These are phyloP conservation scores for Phaeosphaeriaceae sp. DNA, from an alignment of 2,329 filamentous ascomycete species.

Conservation along the genomic window DNA sequence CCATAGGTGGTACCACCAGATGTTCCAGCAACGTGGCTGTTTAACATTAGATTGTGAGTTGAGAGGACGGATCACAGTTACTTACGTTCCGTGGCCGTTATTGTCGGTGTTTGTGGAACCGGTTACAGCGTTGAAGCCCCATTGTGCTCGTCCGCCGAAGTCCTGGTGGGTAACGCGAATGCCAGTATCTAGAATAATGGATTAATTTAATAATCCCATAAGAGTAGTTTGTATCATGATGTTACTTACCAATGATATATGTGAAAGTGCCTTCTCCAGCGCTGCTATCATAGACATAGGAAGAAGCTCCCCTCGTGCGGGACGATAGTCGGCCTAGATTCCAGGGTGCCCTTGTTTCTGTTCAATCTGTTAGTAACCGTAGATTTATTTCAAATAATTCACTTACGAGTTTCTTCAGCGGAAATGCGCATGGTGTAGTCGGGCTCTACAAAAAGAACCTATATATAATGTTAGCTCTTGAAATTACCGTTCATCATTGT, in stretches of 20 bases:
- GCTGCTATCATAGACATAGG: slow-evolving; percentile 35
- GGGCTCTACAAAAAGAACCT: slow-evolving; percentile 35
- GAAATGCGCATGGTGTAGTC: slow-evolving; percentile 36
- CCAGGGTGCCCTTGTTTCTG: slow-evolving; percentile 32
- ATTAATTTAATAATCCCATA: background rate
- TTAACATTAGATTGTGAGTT: background rate
- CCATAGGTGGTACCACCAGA: slow-evolving; percentile 39
- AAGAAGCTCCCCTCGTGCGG: slow-evolving; percentile 17
- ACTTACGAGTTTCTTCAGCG: slow-evolving; percentile 28
- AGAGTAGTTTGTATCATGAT: background rate
- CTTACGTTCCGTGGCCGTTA: slow-evolving; percentile 37
- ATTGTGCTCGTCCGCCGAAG: slow-evolving; percentile 38
- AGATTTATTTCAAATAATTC: no score
- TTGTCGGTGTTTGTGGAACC: slow-evolving; percentile 28
- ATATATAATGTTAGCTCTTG: background rate
- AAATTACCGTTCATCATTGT: background rate
- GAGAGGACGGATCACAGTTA: background rate
- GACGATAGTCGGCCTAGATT: slow-evolving; percentile 41
- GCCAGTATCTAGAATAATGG: slow-evolving; percentile 58
- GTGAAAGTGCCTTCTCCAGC: slow-evolving; percentile 35
- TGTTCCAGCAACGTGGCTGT: slow-evolving; percentile 40
- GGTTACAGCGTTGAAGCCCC: slow-evolving; percentile 38
- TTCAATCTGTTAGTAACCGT: slow-evolving; percentile 3
- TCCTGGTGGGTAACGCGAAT: slow-evolving; percentile 60
- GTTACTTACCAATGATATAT: slow-evolving; percentile 61